These are phyloP conservation scores for Elymus sibiricus DNA, from an alignment of 176 grass and related monocot genomes.

Conservation along the genomic window DNA sequence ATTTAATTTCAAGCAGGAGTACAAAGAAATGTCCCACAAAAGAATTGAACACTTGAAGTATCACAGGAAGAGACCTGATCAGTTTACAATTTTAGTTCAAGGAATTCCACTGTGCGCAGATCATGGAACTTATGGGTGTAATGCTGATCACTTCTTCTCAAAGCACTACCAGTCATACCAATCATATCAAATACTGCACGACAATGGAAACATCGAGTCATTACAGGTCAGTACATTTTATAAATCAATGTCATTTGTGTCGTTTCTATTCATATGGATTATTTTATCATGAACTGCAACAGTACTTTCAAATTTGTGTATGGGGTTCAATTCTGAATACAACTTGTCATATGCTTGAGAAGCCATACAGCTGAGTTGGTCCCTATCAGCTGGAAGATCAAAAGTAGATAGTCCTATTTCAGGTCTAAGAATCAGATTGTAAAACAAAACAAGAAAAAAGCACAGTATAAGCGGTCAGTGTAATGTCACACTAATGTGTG, in stretches of 20 bases:
- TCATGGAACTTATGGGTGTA: constrained; percentile 66
- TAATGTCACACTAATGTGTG: too few species aligned
- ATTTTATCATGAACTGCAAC: background rate
- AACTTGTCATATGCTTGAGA: background rate
- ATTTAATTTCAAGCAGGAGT: constrained; percentile 51
- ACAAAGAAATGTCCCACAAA: constrained; percentile 48
- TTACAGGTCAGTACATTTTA: constrained; percentile 41
- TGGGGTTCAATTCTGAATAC: background rate
- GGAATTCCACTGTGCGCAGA: constrained; percentile 69
- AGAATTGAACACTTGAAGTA: constrained; percentile 56
- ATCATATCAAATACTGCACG: constrained; percentile 58
- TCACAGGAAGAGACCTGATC: constrained; percentile 55
- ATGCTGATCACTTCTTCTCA: constrained; percentile 79
- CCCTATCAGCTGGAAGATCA: too few species aligned
- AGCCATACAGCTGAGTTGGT: too few species aligned
- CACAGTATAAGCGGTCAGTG: too few species aligned
- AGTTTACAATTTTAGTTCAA: constrained; percentile 75
- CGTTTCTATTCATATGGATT: background rate
- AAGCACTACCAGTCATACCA: constrained; percentile 72
- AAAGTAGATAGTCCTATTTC: background rate
- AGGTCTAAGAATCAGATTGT: too few species aligned
- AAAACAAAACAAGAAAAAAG: too few species aligned
- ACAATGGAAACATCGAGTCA: constrained; percentile 47
- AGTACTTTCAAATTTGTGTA: background rate
- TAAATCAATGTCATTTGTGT: background rate